Percentiles rank a stretch among this genome's conserved stretches.
Evolutionary conservation across 768 basidiomycete species (phyloP).

Genomic region (Suillus bovinus): DNA sequence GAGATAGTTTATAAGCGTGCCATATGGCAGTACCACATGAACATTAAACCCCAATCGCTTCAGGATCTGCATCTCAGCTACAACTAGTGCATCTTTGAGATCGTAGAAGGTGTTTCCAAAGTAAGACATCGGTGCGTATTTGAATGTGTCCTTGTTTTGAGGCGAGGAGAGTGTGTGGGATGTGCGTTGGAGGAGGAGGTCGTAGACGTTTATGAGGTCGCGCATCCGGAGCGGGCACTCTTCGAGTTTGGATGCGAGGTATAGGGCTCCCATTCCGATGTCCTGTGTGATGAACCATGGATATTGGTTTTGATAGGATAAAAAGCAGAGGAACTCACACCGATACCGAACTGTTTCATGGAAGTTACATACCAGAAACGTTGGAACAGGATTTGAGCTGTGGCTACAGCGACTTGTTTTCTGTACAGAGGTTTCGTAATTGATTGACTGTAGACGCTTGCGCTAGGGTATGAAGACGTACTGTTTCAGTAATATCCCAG

Average conservation of each 20-base stretch:
- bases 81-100: conserved; percentile 89
- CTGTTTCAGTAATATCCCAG: conserved; percentile 90
- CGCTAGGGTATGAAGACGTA: conserved; percentile 37
- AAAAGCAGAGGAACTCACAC: conserved; percentile 53
- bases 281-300: conserved; percentile 49
- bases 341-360: conserved; percentile 92
- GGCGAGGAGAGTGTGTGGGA: conserved; percentile 44
- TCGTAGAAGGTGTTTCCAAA: conserved; percentile 91
- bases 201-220: conserved; percentile 93
- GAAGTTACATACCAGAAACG: conserved; percentile 96
- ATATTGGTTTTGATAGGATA: conserved; percentile 2
- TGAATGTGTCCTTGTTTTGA: conserved; percentile 44
- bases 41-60: conserved; percentile 97
- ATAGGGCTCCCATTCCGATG: conserved; percentile 85
- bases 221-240: conserved; percentile 91
- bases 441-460: neutral
- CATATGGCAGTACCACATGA: conserved; percentile 90
- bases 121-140: conserved; percentile 86
- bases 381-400: conserved; percentile 95
- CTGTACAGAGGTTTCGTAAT: conserved; percentile 35
- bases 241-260: conserved; percentile 87
- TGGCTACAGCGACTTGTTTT: conserved; percentile 96
- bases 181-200: conserved; percentile 80
- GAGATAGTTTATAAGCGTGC: conserved; percentile 92
- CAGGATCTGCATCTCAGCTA: conserved; percentile 96